Percentiles rank a stretch among this genome's conserved stretches.
phyloP scores from a whole-genome alignment of 2,329 filamentous ascomycete genomes.

The Annulohypoxylon truncatum region DNA sequence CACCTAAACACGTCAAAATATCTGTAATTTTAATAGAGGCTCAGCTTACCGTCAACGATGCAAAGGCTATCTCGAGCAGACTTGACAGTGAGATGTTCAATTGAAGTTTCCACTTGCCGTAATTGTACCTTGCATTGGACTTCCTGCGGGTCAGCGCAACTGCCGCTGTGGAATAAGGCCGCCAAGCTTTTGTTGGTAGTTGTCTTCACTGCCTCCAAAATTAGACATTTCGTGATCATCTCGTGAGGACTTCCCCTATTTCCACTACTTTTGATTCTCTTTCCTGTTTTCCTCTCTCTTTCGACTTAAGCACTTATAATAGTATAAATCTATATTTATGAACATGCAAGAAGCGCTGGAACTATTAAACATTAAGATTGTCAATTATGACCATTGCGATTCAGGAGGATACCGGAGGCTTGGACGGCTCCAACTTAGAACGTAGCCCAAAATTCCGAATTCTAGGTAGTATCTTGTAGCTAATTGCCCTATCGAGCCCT shows the following conservation, averaged over 20 bases:
- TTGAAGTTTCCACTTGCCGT: conserved; percentile 2
- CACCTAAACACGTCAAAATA: background rate
- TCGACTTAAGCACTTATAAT: background rate
- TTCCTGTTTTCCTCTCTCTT: background rate
- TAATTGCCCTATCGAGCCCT: background rate
- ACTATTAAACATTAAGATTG: background rate
- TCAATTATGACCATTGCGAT: background rate
- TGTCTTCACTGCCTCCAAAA: background rate
- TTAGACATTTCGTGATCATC: background rate
- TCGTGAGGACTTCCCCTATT: background rate
- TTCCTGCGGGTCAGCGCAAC: background rate
- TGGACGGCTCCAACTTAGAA: background rate
- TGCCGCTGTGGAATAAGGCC: background rate
- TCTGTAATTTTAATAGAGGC: background rate
- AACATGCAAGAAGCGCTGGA: background rate
- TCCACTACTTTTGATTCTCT: background rate
- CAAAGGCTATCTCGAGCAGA: background rate
- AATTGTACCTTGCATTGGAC: conserved; percentile 13
- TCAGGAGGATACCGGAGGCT: background rate
- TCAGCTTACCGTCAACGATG: background rate
- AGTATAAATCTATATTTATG: background rate
- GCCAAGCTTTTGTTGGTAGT: conserved; percentile 11
- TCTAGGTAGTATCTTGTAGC: background rate
- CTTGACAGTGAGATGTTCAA: conserved; percentile 6
- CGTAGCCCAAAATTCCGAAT: background rate